Conservation (phyloP, 2,329 filamentous ascomycete genomes). For the Aaosphaeria pasadenensis region DNA sequence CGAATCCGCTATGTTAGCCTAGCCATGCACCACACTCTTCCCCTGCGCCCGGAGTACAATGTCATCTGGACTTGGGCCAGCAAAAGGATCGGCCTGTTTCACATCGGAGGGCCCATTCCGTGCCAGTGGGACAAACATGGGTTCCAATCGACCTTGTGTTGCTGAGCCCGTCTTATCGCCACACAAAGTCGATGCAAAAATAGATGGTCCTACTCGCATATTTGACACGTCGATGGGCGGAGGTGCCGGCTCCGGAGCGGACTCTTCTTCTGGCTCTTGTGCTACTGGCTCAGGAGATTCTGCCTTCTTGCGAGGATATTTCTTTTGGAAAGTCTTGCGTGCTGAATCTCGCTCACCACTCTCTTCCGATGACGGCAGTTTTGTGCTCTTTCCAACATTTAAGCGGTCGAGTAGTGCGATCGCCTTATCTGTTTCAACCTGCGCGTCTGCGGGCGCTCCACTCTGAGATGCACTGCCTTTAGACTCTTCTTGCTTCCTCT, state of each 20-base stretch:
- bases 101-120: slow-evolving; percentile 34
- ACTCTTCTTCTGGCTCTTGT: slow-evolving; percentile 12
- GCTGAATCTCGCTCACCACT: slow-evolving; percentile 2
- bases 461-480: slow-evolving; percentile 21
- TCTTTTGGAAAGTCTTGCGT: slow-evolving; percentile 8
- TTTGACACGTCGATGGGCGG: slow-evolving; percentile 27
- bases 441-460: slow-evolving; percentile 6
- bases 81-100: slow-evolving; percentile 62
- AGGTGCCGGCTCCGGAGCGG: slow-evolving; percentile 7
- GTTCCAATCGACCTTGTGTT: slow-evolving; percentile 2
- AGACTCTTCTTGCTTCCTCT: slow-evolving; percentile 74
- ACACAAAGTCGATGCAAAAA: slow-evolving; percentile 51
- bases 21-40: slow-evolving; percentile 40
- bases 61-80: slow-evolving; percentile 88
- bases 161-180: slow-evolving; percentile 19
- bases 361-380: neutral
- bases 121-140: slow-evolving; percentile 34
- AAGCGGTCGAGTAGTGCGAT: slow-evolving; percentile 46
- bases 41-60: slow-evolving; percentile 78
- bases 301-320: slow-evolving; percentile 30
- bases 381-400: slow-evolving; percentile 18
- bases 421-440: slow-evolving; percentile 27
- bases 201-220: slow-evolving; percentile 48
- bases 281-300: slow-evolving; percentile 17
- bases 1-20: slow-evolving; percentile 8